phyloP scores from a whole-genome alignment of 2,329 filamentous ascomycete genomes.

The Fusarium virguliforme region DNA sequence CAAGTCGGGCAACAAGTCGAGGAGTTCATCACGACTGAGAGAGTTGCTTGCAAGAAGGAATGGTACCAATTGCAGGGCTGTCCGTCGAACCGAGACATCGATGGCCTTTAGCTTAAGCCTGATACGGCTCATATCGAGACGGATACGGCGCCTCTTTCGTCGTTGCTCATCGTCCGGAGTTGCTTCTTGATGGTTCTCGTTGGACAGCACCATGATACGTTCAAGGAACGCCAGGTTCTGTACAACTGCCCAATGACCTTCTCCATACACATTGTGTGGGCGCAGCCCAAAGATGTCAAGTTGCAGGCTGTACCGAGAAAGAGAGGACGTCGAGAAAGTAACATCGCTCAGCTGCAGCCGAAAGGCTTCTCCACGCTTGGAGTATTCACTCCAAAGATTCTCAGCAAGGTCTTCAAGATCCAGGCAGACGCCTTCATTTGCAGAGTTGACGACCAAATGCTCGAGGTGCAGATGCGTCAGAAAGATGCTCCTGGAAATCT shows the following conservation, averaged over 20 bases:
- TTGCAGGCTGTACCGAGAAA: constrained; percentile 63
- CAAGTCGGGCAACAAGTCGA: constrained; percentile 72
- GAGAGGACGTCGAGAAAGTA: constrained; percentile 66
- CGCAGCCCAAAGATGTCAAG: constrained; percentile 69
- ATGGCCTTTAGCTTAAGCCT: constrained; percentile 64
- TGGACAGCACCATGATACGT: constrained; percentile 58
- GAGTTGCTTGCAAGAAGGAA: constrained; percentile 68
- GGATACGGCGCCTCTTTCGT: constrained; percentile 67
- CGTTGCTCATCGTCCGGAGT: constrained; percentile 61
- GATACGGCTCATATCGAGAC: constrained; percentile 62
- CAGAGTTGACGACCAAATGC: constrained; percentile 65
- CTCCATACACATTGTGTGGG: constrained; percentile 68
- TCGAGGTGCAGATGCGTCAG: constrained; percentile 76
- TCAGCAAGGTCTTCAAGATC: constrained; percentile 78
- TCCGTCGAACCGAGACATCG: constrained; percentile 63
- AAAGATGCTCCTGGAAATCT: constrained; percentile 82
- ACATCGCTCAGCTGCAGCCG: constrained; percentile 86
- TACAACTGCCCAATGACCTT: constrained; percentile 74
- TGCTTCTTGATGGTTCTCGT: constrained; percentile 45
- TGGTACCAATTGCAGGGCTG: constrained; percentile 71
- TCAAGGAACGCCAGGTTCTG: constrained; percentile 74
- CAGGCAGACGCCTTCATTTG: constrained; percentile 58
- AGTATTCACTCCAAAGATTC: constrained; percentile 84
- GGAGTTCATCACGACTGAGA: constrained; percentile 67
- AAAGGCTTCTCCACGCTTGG: constrained; percentile 77